Base-by-base conservation (phyloP, 2,329 filamentous ascomycete species). In the Whalleya microplaca region DNA sequence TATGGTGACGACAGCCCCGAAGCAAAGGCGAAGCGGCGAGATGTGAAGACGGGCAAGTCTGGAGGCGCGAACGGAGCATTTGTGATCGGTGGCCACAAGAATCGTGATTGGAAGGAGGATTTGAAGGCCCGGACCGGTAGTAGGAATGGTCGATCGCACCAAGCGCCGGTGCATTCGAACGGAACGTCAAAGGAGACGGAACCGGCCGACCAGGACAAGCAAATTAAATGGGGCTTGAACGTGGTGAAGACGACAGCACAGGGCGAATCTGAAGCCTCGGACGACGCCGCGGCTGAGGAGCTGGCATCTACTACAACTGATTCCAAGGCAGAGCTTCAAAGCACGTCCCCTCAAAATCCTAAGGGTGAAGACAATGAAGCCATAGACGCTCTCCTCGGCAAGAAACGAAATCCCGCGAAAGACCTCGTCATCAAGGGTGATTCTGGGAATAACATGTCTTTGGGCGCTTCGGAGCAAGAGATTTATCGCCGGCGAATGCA, bases 401-500 rank as follows among this genome's bases (percentile, higher is more conserved):
- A 84, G 70, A 80, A 64, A 68, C 75, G 8, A 76, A 80, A 67
- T 69, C 72, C 56, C 75, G 78, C 41, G 57, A 69, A 45, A 65
- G 74, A 84, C 55, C 75, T 84, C 12, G 72, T 87, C 16, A 88
- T 89, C 55, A 69, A 77, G 23, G 64, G 71, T 29, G 65, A 53
- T 23, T 48, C 61, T 43, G 47, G 23, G 44, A 56, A 21, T 6
- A 58, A 21, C 20, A 64, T 57, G 18, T 45, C 69, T 40, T 45
- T 62, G 4, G 69, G 71, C 3, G 68, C 80, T 14, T 81, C 80
- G n/a, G 88, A 90, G 63, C 78, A 83, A 61, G 87, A 89, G 56
- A 86, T 86, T 2, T 93, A 92, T 67, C 79, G 80, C 29, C 82
- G 84, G 21, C 91, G 94, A 70, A 83, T 93, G 27, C 80, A 83